phyloP scores from a whole-genome alignment of 176 grass and related monocot species.

The Bolboschoenus planiculmis region DNA sequence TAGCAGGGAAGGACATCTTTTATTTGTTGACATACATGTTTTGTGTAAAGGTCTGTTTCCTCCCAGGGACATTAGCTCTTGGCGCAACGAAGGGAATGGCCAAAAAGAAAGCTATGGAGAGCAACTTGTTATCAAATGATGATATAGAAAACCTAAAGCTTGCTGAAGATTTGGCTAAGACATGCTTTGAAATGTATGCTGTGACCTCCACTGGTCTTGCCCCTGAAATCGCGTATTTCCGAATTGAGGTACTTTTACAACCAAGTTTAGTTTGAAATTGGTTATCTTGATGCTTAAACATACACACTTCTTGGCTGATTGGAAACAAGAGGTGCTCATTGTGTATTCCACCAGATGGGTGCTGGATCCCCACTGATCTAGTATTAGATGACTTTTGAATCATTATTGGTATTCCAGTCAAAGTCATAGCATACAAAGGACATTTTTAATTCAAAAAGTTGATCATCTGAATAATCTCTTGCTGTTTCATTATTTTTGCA shows the following conservation, averaged over 20 bases:
- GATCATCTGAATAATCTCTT: neutral
- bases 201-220: constrained; percentile 91
- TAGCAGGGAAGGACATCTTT: neutral
- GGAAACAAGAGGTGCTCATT: neutral
- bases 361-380: neutral
- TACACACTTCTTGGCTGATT: neutral
- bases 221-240: constrained; percentile 98
- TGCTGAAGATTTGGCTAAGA: constrained; percentile 93
- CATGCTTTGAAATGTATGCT: constrained; percentile 92
- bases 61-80: constrained; percentile 88
- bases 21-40: constrained; percentile 17
- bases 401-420: neutral
- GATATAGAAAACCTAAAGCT: constrained; percentile 90
- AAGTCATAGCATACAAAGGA: neutral
- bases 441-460: neutral
- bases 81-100: constrained; percentile 92
- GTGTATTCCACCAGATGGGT: neutral
- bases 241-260: constrained; percentile 49
- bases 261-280: neutral
- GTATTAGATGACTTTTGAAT: neutral
- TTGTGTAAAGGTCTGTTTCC: constrained; percentile 79
- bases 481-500: neutral
- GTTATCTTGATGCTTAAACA: neutral
- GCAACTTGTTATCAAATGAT: constrained; percentile 55
- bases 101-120: constrained; percentile 73